Percentiles rank a stretch among this genome's conserved stretches.
phyloP scores from a whole-genome alignment of 768 basidiomycete genomes.

The Lactarius sanguifluus region DNA sequence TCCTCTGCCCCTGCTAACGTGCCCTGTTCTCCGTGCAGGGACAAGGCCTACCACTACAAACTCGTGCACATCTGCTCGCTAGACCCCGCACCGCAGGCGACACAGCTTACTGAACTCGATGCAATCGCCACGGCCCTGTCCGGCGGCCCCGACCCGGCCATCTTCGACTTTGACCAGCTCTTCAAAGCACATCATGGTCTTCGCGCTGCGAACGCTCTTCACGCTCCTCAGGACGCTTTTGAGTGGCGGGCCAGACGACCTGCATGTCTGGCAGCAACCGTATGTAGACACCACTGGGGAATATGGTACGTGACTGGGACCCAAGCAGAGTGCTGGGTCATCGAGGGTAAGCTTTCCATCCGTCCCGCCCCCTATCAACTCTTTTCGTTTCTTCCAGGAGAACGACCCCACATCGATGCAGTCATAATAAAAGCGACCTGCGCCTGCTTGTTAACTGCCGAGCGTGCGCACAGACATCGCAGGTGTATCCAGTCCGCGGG shows the following conservation, averaged over 20 bases:
- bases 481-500: too few species aligned
- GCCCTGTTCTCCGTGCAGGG: conserved; percentile 42
- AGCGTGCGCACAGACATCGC: too few species aligned
- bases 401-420: too few species aligned
- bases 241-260: conserved; percentile 59
- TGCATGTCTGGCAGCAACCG: conserved; percentile 35
- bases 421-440: too few species aligned
- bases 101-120: conserved; percentile 40
- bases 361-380: too few species aligned
- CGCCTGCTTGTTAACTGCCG: too few species aligned
- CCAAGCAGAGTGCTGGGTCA: conserved; percentile 83
- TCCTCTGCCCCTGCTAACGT: conserved; percentile 42
- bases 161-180: conserved; percentile 63
- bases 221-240: conserved; percentile 72
- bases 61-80: background rate
- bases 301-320: conserved; percentile 48
- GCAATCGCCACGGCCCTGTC: conserved; percentile 64
- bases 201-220: conserved; percentile 43
- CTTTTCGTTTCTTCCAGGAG: too few species aligned
- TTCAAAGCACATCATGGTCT: conserved; percentile 38
- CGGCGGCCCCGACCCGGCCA: conserved; percentile 53
- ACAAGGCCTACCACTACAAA: background rate
- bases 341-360: conserved; percentile 58
- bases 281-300: conserved; percentile 51
- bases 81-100: background rate